Base-by-base conservation (phyloP, 441 rosid genomes). In the Mallotus repandus region DNA sequence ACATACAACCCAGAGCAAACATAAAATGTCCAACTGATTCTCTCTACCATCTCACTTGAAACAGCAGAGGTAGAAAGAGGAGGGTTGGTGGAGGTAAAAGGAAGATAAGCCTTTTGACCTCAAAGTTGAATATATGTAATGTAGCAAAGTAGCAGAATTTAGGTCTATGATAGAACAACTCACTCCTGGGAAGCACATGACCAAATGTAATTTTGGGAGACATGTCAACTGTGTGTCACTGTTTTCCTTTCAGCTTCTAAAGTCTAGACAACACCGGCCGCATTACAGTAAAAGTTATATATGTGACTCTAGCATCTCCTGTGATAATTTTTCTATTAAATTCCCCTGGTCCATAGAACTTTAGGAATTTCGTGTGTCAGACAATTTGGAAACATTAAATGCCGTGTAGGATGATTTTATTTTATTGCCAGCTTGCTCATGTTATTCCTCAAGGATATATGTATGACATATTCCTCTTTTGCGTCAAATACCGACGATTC, bases 401-500 rank as follows among this genome's bases (percentile, higher is more conserved):
- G 43, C 74, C 45, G 43, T 60, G 16, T n/a, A 21, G 19, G 13
- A 61, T 55, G 59, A 70, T 15, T 29, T 45, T 74, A 15, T 29
- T 45, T 74, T 19, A 8, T 14, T 43, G 19, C 62, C 18, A 46
- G 56, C 9, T 1, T 21, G 22, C 22, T 29, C 22, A 52, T 16
- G n/a, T 38, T 54, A 21, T 56, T 66, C 35, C n/a, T 15, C 62
- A 61, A 61, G 52, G 57, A 68, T 64, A 25, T n/a, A 46, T 22
- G 55, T 55, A 14, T 67, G 22, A 22, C 74, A 21, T 45, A 50
- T 64, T 48, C 21, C 48, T 55, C 32, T 73, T 56, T 35, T 64
- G 61, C 35, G 63, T 60, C 61, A 29, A 74, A 76, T 78, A 73
- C 74, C 81, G 62, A 75, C 62, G 19, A 61, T 79, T 35, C 21